phyloP scores from a whole-genome alignment of 2,329 filamentous ascomycete genomes.

The Trichoderma brevicompactum region DNA sequence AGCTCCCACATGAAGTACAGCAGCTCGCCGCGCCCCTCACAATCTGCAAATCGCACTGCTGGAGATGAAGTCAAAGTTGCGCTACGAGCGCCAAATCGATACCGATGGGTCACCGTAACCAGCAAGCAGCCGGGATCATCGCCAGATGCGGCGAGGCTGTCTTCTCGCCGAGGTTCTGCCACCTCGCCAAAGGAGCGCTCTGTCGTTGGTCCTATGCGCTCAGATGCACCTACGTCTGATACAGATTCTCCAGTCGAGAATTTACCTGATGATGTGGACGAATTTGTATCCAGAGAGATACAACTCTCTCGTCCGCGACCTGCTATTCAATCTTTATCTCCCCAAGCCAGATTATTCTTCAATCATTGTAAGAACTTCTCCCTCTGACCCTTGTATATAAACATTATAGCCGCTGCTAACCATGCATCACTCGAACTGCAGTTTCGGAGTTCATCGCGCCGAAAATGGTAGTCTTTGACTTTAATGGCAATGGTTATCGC shows the following conservation, averaged over 20 bases:
- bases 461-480: slow-evolving; percentile 23
- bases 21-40: neutral
- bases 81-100: neutral
- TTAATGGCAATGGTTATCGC: slow-evolving; percentile 22
- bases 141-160: neutral
- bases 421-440: neutral
- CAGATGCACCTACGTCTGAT: neutral
- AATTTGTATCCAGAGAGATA: neutral
- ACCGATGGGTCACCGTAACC: slow-evolving; percentile 21
- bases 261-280: slow-evolving; percentile 10
- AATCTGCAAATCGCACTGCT: neutral
- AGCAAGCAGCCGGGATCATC: slow-evolving; percentile 14
- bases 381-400: neutral
- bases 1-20: slow-evolving; percentile 23
- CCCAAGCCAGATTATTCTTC: slow-evolving; percentile 15
- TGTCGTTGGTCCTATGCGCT: neutral
- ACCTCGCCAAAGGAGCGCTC: neutral
- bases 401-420: neutral
- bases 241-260: neutral
- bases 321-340: slow-evolving; percentile 8
- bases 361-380: slow-evolving; percentile 7
- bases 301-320: neutral
- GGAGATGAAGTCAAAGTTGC: neutral
- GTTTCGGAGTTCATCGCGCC: slow-evolving; percentile 22
- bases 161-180: neutral